Percentiles rank a stretch among this genome's conserved stretches.
phyloP scores from a whole-genome alignment of 345 rosid species.

The Aegle marmelos region DNA sequence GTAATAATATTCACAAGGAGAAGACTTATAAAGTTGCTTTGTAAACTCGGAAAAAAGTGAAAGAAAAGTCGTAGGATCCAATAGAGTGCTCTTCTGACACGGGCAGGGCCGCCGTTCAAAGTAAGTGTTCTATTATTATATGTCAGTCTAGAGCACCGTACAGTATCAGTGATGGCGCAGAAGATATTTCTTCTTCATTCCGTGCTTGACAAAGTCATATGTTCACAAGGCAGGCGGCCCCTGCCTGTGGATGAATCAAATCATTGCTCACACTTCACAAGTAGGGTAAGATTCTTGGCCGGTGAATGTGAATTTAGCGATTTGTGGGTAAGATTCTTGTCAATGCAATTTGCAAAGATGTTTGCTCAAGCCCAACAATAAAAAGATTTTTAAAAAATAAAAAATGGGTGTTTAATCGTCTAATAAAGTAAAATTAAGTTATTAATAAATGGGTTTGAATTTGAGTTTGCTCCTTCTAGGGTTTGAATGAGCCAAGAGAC shows the following conservation, averaged over 20 bases:
- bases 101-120: conserved; percentile 1
- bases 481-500: too few relatives aligned
- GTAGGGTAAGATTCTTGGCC: too few relatives aligned
- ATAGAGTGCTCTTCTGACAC: too few relatives aligned
- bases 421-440: too few relatives aligned
- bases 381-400: too few relatives aligned
- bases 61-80: not conserved
- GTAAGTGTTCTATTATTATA: not conserved
- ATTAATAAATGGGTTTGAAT: too few relatives aligned
- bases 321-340: not conserved
- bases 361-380: not conserved
- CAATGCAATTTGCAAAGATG: not conserved
- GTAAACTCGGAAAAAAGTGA: not conserved
- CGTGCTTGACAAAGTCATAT: not conserved
- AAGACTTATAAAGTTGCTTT: not conserved
- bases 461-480: too few relatives aligned
- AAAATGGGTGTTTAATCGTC: too few relatives aligned
- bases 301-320: too few relatives aligned
- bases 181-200: too few relatives aligned
- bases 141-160: not conserved
- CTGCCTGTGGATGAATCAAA: too few relatives aligned
- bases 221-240: not conserved
- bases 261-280: too few relatives aligned
- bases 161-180: not conserved
- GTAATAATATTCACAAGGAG: not conserved